Evolutionary conservation across 148 eudicot genomes (phyloP).

Genomic region (Fagopyrum esculentum): DNA sequence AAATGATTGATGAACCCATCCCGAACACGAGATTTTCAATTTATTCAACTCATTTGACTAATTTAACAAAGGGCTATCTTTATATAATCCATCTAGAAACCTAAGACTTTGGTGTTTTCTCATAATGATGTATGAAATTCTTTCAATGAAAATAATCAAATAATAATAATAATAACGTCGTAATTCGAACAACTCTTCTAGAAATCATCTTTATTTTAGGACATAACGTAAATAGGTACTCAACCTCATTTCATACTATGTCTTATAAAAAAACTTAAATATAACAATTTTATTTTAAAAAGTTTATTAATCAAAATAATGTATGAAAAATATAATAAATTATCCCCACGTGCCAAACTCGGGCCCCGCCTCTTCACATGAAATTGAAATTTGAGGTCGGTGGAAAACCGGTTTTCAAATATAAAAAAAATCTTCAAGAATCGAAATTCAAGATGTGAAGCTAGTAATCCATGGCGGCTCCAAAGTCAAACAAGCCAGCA

Average conservation of each 20-base stretch:
- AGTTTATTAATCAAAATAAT: too few species aligned
- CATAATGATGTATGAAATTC: not conserved
- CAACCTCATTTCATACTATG: not conserved
- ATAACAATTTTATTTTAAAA: too few species aligned
- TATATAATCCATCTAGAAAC: slow-evolving; percentile 10
- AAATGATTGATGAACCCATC: not conserved
- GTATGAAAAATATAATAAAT: too few species aligned
- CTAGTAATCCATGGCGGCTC: slow-evolving; percentile 11
- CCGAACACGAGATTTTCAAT: not conserved
- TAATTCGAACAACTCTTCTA: not conserved
- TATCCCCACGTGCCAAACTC: not conserved
- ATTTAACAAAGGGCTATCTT: not conserved
- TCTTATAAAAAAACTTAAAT: too few species aligned
- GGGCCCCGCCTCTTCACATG: slow-evolving; percentile 3
- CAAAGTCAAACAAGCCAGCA: not conserved
- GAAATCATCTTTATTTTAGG: not conserved
- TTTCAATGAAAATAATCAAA: too few species aligned
- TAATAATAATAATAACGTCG: not conserved
- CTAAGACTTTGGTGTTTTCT: not conserved
- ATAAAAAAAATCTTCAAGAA: not conserved
- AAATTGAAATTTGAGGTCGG: not conserved
- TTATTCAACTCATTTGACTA: not conserved
- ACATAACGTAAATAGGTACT: not conserved
- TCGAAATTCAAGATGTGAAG: not conserved
- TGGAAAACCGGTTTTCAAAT: not conserved